Conservation (phyloP, 441 rosid genomes). For the Pelargonium citronellum region DNA sequence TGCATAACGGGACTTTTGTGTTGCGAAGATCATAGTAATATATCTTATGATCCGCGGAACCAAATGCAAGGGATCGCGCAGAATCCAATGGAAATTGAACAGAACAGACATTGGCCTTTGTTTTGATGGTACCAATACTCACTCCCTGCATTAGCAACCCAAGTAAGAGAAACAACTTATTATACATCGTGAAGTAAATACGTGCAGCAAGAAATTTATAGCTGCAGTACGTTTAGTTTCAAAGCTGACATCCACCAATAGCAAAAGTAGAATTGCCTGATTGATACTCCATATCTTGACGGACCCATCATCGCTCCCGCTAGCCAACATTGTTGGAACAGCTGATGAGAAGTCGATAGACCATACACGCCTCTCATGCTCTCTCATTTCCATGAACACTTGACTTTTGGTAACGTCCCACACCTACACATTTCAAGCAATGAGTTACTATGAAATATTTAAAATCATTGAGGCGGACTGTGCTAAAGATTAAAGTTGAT, state of each 20-base stretch:
- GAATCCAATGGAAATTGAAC: constrained; percentile 88
- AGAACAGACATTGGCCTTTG: constrained; percentile 87
- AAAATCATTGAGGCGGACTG: too few relatives aligned
- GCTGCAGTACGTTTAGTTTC: constrained; percentile 58
- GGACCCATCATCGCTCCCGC: constrained; percentile 90
- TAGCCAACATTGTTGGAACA: constrained; percentile 82
- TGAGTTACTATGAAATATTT: not conserved
- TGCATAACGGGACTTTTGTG: constrained; percentile 70
- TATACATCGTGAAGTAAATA: constrained; percentile 34
- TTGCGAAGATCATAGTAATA: constrained; percentile 93
- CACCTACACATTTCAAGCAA: constrained; percentile 37
- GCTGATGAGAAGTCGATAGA: constrained; percentile 79
- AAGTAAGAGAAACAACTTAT: constrained; percentile 35
- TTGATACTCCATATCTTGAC: constrained; percentile 98
- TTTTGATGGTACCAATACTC: constrained; percentile 77
- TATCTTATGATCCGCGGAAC: constrained; percentile 90
- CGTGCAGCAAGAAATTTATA: constrained; percentile 33
- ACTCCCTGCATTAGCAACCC: constrained; percentile 39
- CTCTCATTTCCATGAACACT: constrained; percentile 63
- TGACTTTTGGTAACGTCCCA: constrained; percentile 89
- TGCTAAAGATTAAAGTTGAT: too few relatives aligned
- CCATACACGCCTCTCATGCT: constrained; percentile 92
- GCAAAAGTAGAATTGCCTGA: constrained; percentile 91
- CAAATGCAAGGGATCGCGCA: constrained; percentile 76
- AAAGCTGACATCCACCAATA: constrained; percentile 81